Evolutionary conservation across 768 basidiomycete genomes (phyloP), one percentile per base, ranked within the genome.

Genomic region (Hypholoma fasciculare): DNA sequence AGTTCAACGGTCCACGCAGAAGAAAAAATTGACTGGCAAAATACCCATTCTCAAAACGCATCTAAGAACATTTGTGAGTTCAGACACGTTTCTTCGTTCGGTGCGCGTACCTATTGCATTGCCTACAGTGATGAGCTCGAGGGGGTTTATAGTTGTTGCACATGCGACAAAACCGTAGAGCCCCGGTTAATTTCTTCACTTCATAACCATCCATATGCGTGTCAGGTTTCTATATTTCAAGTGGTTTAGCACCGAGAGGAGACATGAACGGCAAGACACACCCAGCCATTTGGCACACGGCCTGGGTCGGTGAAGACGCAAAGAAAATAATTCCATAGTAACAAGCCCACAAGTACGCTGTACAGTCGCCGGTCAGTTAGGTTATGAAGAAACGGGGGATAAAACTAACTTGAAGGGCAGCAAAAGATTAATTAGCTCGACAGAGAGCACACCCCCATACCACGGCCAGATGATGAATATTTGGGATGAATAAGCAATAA

Each of bases 391-490:
- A 51, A 20, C 38, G 26, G 12, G 6, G 19, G 27, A 11, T 30
- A 37, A 50, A 19, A 75, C 89, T 69, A 12, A 95, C 94, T 96
- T 96, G 89, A 96, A 96, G 8, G 96, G 96, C 2, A 85, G 61
- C 19, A 97, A 79, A n/a, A 96, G 79, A 19, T 71, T 75, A 39
- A 96, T 59, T 46, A 96, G 84, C 66, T 94, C 86, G 42, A 91
- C 74, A 13, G 92, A 87, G 61, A 92, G 61, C 50, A 74, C 87
- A 38, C 81, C 72, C 40, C 94, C 92, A 67, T 96, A 96, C 93
- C 93, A 97, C 19, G 94, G 94, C 93, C 82, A 83, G 69, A 97
- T 86, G 59, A 98, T 79, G 74, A 91, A 95, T 64, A 94, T 82
- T 71, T 98, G 96, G 2, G 89, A 86, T 6, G 91, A 89, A 71